A percentile compares a stretch with the other conserved stretches of the same genome.
These are phyloP conservation scores for Salicornia ramosissima DNA, from an alignment of 148 eudicot genomes.

Conservation along the genomic window DNA sequence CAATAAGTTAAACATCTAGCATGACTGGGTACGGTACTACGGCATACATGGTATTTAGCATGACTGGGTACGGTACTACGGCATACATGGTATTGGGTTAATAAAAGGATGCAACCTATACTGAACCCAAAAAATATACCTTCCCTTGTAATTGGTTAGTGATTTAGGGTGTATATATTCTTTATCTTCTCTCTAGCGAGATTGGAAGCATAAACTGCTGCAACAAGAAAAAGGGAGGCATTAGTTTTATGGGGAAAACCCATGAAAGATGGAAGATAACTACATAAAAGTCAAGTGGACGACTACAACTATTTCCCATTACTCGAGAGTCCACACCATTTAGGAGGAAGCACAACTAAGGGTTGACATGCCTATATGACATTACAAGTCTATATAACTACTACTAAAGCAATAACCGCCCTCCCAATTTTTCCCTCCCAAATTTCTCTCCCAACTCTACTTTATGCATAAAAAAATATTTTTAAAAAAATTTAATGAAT, in stretches of 20 bases:
- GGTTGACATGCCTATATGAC: too few relatives aligned
- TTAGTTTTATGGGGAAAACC: neutral
- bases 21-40: too few relatives aligned
- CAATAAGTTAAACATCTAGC: too few relatives aligned
- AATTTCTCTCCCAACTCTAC: too few relatives aligned
- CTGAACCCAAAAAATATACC: neutral
- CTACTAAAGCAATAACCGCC: too few relatives aligned
- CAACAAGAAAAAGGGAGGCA: neutral
- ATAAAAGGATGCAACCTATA: neutral
- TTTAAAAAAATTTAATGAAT: too few relatives aligned
- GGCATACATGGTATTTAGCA: conserved; percentile 4
- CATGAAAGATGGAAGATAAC: neutral
- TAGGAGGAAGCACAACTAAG: too few relatives aligned
- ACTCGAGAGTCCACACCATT: too few relatives aligned
- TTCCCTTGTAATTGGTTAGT: conserved; percentile 1
- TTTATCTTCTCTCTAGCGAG: neutral
- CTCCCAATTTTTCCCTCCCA: too few relatives aligned
- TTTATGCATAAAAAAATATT: too few relatives aligned
- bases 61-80: neutral
- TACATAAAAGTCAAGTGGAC: neutral
- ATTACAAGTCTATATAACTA: too few relatives aligned
- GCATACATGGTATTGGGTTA: conserved; percentile 7
- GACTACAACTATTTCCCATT: too few relatives aligned
- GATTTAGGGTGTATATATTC: neutral
- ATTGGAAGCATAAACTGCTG: neutral